phyloP scores from a whole-genome alignment of 2,329 filamentous ascomycete species.

The Teratosphaeria zuluensis region DNA sequence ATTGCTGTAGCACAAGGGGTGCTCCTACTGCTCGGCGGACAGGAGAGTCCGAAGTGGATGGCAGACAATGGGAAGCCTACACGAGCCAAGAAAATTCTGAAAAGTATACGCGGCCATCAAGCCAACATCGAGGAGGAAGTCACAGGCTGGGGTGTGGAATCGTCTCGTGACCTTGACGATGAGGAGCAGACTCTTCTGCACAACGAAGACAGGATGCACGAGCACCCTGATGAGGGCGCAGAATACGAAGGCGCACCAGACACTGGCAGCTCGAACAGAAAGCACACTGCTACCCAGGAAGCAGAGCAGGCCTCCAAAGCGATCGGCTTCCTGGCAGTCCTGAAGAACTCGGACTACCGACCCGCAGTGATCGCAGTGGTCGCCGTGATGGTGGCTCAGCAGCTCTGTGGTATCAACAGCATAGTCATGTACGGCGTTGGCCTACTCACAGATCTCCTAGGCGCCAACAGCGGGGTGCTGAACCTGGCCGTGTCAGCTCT shows the following conservation, averaged over 20 bases:
- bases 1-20: slow-evolving; percentile 59
- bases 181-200: slow-evolving; percentile 64
- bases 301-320: slow-evolving; percentile 15
- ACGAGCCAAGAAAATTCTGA: slow-evolving; percentile 57
- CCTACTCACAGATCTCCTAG: slow-evolving; percentile 69
- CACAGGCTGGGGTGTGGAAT: slow-evolving; percentile 34
- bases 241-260: slow-evolving; percentile 4
- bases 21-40: slow-evolving; percentile 60
- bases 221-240: not conserved
- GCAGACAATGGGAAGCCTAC: slow-evolving; percentile 54
- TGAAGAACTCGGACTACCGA: slow-evolving; percentile 60
- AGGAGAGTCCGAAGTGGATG: slow-evolving; percentile 83
- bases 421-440: slow-evolving; percentile 98
- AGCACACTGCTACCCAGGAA: slow-evolving; percentile 8
- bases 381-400: slow-evolving; percentile 86
- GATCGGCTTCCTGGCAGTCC: slow-evolving; percentile 44
- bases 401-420: slow-evolving; percentile 86
- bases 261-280: slow-evolving; percentile 10
- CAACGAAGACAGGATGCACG: slow-evolving; percentile 2
- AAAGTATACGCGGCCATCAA: slow-evolving; percentile 62
- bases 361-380: slow-evolving; percentile 81
- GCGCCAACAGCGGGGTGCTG: slow-evolving; percentile 69
- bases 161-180: slow-evolving; percentile 28
- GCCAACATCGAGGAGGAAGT: slow-evolving; percentile 67
- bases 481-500: slow-evolving; percentile 80